Evolutionary conservation across 495 filamentous ascomycete genomes (phyloP).

Genomic region (Penicillium desertorum): DNA sequence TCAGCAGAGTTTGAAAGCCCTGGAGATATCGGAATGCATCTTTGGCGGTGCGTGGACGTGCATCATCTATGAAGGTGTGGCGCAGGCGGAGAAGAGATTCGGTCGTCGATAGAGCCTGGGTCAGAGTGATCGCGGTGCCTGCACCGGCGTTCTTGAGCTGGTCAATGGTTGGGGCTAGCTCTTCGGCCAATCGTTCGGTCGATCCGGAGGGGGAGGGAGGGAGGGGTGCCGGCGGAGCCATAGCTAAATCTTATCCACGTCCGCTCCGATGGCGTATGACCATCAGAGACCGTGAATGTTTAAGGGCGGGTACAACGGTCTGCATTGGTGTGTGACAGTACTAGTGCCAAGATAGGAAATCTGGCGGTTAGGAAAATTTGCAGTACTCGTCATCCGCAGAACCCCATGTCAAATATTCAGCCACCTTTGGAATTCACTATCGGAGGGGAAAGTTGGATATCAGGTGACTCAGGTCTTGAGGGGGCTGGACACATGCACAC

Average conservation of each 20-base stretch:
- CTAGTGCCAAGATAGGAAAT: conserved; percentile 15
- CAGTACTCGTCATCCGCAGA: conserved; percentile 8
- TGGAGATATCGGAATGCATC: conserved; percentile 81
- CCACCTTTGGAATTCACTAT: conserved; percentile 15
- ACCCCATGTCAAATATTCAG: conserved; percentile 14
- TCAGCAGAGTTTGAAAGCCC: conserved; percentile 75
- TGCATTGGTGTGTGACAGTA: conserved; percentile 42
- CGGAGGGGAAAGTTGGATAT: conserved; percentile 21
- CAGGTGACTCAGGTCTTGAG: conserved; percentile 24
- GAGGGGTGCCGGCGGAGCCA: conserved; percentile 41
- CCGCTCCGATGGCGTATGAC: conserved; percentile 39
- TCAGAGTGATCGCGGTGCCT: conserved; percentile 23
- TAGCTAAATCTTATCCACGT: conserved; percentile 43
- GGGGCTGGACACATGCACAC: conserved; percentile 10
- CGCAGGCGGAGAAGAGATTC: conserved; percentile 49
- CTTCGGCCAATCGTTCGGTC: conserved; percentile 57
- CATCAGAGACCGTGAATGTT: conserved; percentile 44
- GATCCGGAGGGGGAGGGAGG: conserved; percentile 63
- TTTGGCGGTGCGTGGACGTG: conserved; percentile 49
- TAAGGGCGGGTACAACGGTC: conserved; percentile 39
- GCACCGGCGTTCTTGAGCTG: conserved; percentile 42
- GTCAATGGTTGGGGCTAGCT: conserved; percentile 60
- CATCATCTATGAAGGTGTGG: conserved; percentile 56
- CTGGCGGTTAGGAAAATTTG: conserved; percentile 7
- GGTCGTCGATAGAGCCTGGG: conserved; percentile 37